Evolutionary conservation across 139 green algal species (phyloP), one percentile per base, ranked within the genome.

Genomic region (Chlamydomonas sphaeroides): DNA sequence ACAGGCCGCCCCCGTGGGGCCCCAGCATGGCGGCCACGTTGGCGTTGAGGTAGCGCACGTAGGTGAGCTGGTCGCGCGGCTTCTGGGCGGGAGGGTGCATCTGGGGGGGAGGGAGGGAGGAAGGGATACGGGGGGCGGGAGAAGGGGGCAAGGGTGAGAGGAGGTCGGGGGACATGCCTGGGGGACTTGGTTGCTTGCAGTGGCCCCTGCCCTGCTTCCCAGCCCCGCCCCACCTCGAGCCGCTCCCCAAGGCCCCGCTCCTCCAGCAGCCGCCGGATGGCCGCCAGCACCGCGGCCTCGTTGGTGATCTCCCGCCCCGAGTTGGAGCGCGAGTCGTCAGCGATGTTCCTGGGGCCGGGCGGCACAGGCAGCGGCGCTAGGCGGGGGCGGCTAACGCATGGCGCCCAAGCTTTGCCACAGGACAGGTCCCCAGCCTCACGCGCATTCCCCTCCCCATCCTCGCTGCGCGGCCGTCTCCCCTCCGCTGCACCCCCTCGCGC

Each of bases 1-100:
- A 71, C 36, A 85, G 67, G 0, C 79, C 79, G 21, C 79, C 79
- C 21, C 79, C 79, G 59, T 85, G 79, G 5, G 79, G 79, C 26
- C 79, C 79, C 1, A 85, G 30, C 51, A 85, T 32, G 1, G 79
- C 79, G 4, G 63, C 51, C 36, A 79, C 79, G 51, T 85, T 62
- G 4, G 11, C n/a, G 56, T 85, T 85, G 38, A 85, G 48, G n/a
- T 56, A 76, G 6, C 21, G 39, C 39, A 45, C 38, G 73, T 80
- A 80, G 6, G 61, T 59, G 30, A 48, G n/a, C 39, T 28, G 59
- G 56, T 67, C 53, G 51, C 26, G 17, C 25, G 17, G 11, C 1
- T 10, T 8, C 53, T 68, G 8, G 39, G 30, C 30, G 2, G 73
- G 39, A 0, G 57, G 73, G 30, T 80, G 73, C 5, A 80, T 11